A percentile compares a stretch with the other conserved stretches of the same genome.
Evolutionary conservation across 139 green algal species (phyloP).

Genomic region (Volvox africanus): DNA sequence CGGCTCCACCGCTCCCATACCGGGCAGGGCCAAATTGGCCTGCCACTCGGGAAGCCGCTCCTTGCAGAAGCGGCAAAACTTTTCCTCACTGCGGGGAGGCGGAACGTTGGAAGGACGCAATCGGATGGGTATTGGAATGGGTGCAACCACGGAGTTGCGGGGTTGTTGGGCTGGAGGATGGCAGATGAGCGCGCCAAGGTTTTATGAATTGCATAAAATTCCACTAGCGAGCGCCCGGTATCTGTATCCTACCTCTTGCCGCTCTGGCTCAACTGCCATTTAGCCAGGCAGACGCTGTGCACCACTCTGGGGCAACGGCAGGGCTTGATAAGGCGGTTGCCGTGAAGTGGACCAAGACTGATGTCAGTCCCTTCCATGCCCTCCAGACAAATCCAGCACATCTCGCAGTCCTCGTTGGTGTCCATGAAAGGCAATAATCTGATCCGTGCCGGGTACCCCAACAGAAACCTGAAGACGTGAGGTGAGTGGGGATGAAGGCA

Average conservation of each 20-base stretch:
- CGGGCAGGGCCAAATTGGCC: constrained; percentile 24
- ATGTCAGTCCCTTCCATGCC: neutral
- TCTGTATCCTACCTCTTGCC: constrained; percentile 32
- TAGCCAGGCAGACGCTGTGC: constrained; percentile 52
- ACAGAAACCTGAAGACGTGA: neutral
- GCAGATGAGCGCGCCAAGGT: too few species aligned
- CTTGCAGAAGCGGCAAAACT: constrained; percentile 58
- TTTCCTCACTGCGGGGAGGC: constrained; percentile 43
- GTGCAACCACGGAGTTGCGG: too few species aligned
- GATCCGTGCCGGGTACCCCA: neutral
- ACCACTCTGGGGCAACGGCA: constrained; percentile 52
- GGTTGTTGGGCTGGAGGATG: too few species aligned
- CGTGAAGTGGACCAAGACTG: neutral
- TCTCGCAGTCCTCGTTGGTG: constrained; percentile 21
- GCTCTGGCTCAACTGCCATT: constrained; percentile 55
- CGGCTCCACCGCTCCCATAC: constrained; percentile 20
- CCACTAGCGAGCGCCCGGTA: too few species aligned
- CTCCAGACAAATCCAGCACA: constrained; percentile 61
- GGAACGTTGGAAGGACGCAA: too few species aligned
- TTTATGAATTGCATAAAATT: too few species aligned
- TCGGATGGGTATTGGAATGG: too few species aligned
- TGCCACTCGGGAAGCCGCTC: constrained; percentile 48
- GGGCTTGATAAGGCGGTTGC: constrained; percentile 41
- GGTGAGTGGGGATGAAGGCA: neutral
- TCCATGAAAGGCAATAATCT: neutral